These are phyloP conservation scores for Penicillium sp. DNA, from an alignment of 2,329 filamentous ascomycete species.

Conservation along the genomic window DNA sequence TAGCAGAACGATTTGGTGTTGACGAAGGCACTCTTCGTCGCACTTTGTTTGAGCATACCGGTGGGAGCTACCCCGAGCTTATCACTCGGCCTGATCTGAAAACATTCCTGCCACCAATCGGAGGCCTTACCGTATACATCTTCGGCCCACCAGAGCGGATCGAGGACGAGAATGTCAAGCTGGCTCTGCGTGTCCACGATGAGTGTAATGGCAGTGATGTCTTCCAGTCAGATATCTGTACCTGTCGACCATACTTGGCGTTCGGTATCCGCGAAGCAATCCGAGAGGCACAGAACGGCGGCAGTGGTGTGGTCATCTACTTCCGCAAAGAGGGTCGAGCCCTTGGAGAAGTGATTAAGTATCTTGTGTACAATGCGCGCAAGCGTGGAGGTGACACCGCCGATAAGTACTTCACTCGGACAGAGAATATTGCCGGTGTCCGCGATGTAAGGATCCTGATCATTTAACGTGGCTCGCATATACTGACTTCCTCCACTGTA, in stretches of 20 bases:
- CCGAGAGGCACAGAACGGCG: slow-evolving; percentile 91
- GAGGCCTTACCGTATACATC: slow-evolving; percentile 92
- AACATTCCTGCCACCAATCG: slow-evolving; percentile 91
- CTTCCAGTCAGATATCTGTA: slow-evolving; percentile 97
- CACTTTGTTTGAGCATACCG: slow-evolving; percentile 90
- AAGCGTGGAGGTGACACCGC: slow-evolving; percentile 43
- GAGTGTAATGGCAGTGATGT: slow-evolving; percentile 97
- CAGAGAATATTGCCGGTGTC: slow-evolving; percentile 97
- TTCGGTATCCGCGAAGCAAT: slow-evolving; percentile 98
- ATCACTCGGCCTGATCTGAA: slow-evolving; percentile 96
- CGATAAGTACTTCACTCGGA: slow-evolving; percentile 79
- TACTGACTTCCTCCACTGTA: slow-evolving; percentile 40
- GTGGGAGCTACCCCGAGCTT: slow-evolving; percentile 92
- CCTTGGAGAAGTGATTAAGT: slow-evolving; percentile 91
- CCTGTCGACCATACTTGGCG: slow-evolving; percentile 86
- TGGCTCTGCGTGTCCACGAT: slow-evolving; percentile 83
- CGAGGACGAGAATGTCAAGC: slow-evolving; percentile 75
- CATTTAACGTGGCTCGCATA: background rate
- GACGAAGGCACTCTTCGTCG: slow-evolving; percentile 85
- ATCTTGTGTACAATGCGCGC: slow-evolving; percentile 63
- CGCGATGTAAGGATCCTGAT: slow-evolving; percentile 55
- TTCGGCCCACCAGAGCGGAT: slow-evolving; percentile 95
- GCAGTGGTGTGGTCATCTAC: slow-evolving; percentile 94
- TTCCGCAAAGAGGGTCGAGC: slow-evolving; percentile 97
- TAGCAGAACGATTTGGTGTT: slow-evolving; percentile 88